Evolutionary conservation across 108 stramenopile species (phyloP), one percentile per base, ranked within the genome.

Genomic region (Nannochloropsis gaditana): DNA sequence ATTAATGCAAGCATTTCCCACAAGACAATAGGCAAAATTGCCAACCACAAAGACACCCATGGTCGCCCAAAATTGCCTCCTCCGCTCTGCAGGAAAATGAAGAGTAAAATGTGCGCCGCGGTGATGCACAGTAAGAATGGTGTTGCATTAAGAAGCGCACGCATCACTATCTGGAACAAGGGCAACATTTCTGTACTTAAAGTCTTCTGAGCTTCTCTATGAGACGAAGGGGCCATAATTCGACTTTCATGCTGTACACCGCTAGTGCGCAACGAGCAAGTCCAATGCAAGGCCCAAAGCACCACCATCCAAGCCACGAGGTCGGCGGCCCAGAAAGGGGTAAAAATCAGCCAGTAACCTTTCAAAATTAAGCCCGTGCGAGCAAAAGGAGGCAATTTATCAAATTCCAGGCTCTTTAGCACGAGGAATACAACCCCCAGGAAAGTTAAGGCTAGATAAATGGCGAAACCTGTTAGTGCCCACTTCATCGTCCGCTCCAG

Each of bases 351-450:
- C 59, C 4, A 73, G 59, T 73, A 73, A 73, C 59, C n/a, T n/a
- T 15, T 73, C 59, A n/a, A 15, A n/a, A n/a, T n/a, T n/a, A n/a
- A n/a, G 15, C 19, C 19, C n/a, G 3, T 15, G 2, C 8, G 4
- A 4, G 59, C 59, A 4, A 73, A 73, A n/a, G 19, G 19, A n/a
- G 59, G n/a, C 6, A 3, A 2, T 73, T 3, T 73, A 2, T 73
- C 59, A n/a, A 73, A 73, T n/a, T n/a, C 59, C 15, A 73, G 59
- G 59, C 59, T n/a, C n/a, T 73, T 73, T 15, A 73, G 59, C 59
- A 73, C 59, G 59, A 73, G 59, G 59, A 73, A n/a, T n/a, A 73
- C 2, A n/a, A 73, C 59, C 15, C 59, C 59, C n/a, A 73, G 59
- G 2, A 73, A 73, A 73, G 2, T 73, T 4, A 73, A 73, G 8